phyloP scores from a whole-genome alignment of 2,329 filamentous ascomycete genomes.

The Alternaria sp. region DNA sequence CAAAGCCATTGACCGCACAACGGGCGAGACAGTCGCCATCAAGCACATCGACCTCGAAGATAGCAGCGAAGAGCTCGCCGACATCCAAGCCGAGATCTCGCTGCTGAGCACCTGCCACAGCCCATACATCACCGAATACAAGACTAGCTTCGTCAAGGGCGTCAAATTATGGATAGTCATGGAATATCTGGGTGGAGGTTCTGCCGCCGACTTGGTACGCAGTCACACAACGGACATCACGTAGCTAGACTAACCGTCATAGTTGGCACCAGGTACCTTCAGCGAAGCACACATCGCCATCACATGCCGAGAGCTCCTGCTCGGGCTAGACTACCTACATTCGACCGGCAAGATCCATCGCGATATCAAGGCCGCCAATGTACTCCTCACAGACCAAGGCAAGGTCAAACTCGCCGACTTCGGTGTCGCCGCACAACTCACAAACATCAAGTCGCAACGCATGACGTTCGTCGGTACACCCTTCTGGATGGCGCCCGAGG shows the following conservation, averaged over 20 bases:
- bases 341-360: constrained; percentile 94
- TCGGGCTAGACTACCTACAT: constrained; percentile 91
- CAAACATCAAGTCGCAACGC: constrained; percentile 95
- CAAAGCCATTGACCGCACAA: constrained; percentile 90
- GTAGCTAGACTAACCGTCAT: constrained; percentile 27
- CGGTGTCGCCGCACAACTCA: constrained; percentile 93
- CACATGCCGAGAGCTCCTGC: constrained; percentile 87
- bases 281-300: constrained; percentile 91
- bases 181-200: constrained; percentile 95
- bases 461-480: constrained; percentile 99
- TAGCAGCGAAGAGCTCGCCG: constrained; percentile 96
- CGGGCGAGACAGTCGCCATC: constrained; percentile 92
- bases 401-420: constrained; percentile 98
- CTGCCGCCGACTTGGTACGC: constrained; percentile 86
- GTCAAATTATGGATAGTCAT: constrained; percentile 99
- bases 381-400: constrained; percentile 87
- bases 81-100: constrained; percentile 97
- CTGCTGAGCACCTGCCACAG: constrained; percentile 95
- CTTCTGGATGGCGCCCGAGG: constrained; percentile 99
- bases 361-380: constrained; percentile 96
- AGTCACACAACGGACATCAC: background rate
- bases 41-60: constrained; percentile 99
- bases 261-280: constrained; percentile 91
- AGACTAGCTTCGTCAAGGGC: constrained; percentile 92
- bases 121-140: constrained; percentile 94